Evolutionary conservation across 805 yeast genomes (phyloP).

Genomic region (Wickerhamomyces sydowiorum): DNA sequence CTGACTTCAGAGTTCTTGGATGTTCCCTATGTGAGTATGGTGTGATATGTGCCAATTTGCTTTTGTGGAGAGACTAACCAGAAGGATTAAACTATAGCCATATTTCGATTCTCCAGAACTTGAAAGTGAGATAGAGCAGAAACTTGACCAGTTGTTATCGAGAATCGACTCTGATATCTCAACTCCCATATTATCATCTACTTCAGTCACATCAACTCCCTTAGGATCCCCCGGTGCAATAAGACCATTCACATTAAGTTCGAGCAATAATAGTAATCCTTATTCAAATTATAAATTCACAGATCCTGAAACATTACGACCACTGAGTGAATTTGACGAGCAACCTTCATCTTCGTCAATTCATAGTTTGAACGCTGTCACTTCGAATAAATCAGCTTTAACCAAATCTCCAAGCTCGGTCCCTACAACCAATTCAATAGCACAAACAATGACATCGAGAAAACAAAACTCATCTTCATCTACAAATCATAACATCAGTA

Average conservation of each 20-base stretch:
- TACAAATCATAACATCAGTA: conserved; percentile 8
- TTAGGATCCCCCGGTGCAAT: conserved; percentile 11
- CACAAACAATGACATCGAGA: conserved; percentile 7
- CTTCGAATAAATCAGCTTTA: background rate
- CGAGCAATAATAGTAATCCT: conserved; percentile 1
- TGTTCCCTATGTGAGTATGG: conserved; percentile 42
- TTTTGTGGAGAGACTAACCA: background rate
- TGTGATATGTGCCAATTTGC: background rate
- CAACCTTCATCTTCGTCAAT: conserved; percentile 12
- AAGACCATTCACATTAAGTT: conserved; percentile 14
- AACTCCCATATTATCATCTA: conserved; percentile 2
- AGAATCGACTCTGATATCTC: conserved; percentile 17
- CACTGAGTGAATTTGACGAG: conserved; percentile 3
- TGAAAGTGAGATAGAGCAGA: conserved; percentile 34
- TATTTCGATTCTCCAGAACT: conserved; percentile 41
- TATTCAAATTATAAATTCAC: background rate
- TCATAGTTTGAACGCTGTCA: background rate
- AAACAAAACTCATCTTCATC: conserved; percentile 6
- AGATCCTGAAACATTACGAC: background rate
- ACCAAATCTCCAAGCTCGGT: conserved; percentile 1
- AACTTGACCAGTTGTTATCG: conserved; percentile 25
- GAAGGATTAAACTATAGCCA: conserved; percentile 26
- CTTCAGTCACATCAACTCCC: conserved; percentile 7
- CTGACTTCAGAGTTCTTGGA: conserved; percentile 48
- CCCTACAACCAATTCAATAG: background rate